Conservation (phyloP, 106 monocot genomes). For the Allium fistulosum region DNA sequence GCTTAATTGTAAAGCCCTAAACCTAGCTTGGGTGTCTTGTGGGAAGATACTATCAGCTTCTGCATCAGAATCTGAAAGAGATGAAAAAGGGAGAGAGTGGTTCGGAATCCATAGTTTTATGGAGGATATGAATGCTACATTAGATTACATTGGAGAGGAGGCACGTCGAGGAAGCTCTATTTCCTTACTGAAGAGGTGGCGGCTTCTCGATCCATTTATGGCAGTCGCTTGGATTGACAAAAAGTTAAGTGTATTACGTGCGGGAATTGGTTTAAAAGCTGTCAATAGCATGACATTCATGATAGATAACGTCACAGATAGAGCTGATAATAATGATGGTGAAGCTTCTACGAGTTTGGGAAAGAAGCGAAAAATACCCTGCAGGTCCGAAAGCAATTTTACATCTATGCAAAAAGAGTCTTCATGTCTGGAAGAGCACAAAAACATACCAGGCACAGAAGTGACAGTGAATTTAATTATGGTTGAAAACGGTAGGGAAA, state of each 20-base stretch:
- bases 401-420: not conserved
- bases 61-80: conserved; percentile 5
- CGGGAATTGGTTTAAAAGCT: conserved; percentile 44
- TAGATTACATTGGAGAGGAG: conserved; percentile 34
- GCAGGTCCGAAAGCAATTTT: not conserved
- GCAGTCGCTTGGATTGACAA: conserved; percentile 66
- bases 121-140: conserved; percentile 47
- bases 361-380: conserved; percentile 6
- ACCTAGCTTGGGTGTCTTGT: conserved; percentile 65
- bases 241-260: conserved; percentile 49
- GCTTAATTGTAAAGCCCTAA: conserved; percentile 35
- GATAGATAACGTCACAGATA: not conserved
- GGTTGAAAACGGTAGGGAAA: not conserved
- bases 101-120: conserved; percentile 50
- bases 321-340: conserved; percentile 3
- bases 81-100: conserved; percentile 60
- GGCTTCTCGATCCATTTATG: conserved; percentile 75
- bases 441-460: not conserved
- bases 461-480: not conserved
- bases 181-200: conserved; percentile 51
- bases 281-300: conserved; percentile 33
- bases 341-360: conserved; percentile 6
- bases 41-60: conserved; percentile 38
- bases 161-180: conserved; percentile 12
- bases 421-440: not conserved